Evolutionary conservation across 2,329 filamentous ascomycete species (phyloP).

Genomic region (Paecilomyces sp.): DNA sequence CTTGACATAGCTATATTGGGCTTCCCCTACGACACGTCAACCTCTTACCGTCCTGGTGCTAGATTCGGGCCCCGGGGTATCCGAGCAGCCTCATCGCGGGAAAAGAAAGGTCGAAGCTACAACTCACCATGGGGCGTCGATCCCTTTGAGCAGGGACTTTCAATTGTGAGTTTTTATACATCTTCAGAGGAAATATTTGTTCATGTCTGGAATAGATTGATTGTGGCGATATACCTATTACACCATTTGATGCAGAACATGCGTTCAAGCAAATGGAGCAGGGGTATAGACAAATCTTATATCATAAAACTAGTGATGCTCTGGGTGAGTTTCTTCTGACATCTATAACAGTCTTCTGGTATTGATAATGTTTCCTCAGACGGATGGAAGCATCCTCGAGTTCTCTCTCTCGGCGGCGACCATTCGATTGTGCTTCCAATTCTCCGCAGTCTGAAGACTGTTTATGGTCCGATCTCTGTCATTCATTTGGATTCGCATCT

Average conservation of each 20-base stretch:
- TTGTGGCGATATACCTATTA: constrained; percentile 22
- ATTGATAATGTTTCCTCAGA: background rate
- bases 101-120: constrained; percentile 21
- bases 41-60: constrained; percentile 23
- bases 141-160: constrained; percentile 14
- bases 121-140: constrained; percentile 20
- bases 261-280: constrained; percentile 21
- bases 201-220: constrained; percentile 8
- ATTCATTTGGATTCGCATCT: constrained; percentile 23
- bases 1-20: constrained; percentile 25
- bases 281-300: constrained; percentile 11
- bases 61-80: constrained; percentile 25
- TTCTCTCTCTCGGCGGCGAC: constrained; percentile 18
- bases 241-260: constrained; percentile 16
- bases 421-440: constrained; percentile 18
- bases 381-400: constrained; percentile 9
- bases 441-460: constrained; percentile 16
- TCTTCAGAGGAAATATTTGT: background rate
- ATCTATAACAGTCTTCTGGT: background rate
- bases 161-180: constrained; percentile 6
- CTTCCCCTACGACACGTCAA: constrained; percentile 26
- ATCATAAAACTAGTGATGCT: constrained; percentile 7
- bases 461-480: constrained; percentile 15
- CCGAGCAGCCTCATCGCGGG: constrained; percentile 19
- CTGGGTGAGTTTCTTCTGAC: background rate